Conservation (phyloP, 129 eudicot genomes). For the Chrysanthemum seticuspe region DNA sequence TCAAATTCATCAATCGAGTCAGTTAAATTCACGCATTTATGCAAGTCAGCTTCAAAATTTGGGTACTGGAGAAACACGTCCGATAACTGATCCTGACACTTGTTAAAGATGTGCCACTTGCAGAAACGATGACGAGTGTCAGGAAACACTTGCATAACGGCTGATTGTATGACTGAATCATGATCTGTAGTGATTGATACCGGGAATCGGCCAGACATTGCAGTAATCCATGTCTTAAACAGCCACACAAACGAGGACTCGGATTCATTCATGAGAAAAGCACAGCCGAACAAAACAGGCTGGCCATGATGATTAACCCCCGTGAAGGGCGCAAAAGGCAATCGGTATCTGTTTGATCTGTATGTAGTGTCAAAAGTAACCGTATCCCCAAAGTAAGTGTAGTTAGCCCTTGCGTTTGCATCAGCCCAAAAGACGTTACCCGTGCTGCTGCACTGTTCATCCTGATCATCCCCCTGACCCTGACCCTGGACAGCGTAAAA, state of each 20-base stretch:
- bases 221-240: constrained; percentile 62
- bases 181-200: constrained; percentile 69
- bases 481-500: constrained; percentile 61
- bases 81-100: constrained; percentile 56
- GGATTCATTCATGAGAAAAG: constrained; percentile 55
- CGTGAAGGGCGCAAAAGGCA: constrained; percentile 71
- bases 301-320: constrained; percentile 78
- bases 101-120: constrained; percentile 66
- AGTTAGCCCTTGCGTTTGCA: constrained; percentile 52
- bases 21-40: constrained; percentile 52
- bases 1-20: constrained; percentile 62
- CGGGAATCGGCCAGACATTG: constrained; percentile 54
- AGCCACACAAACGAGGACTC: constrained; percentile 59
- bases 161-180: constrained; percentile 52
- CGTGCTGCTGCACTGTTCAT: constrained; percentile 31
- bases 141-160: constrained; percentile 62
- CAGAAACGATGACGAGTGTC: constrained; percentile 63
- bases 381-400: constrained; percentile 62
- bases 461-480: constrained; percentile 41
- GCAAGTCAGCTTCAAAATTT: constrained; percentile 58
- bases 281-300: constrained; percentile 71
- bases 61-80: constrained; percentile 56
- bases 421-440: constrained; percentile 71
- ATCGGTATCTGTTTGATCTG: constrained; percentile 53
- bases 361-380: constrained; percentile 59